Evolutionary conservation across 352 stramenopile species (phyloP).

Genomic region (Globisporangium canariense): DNA sequence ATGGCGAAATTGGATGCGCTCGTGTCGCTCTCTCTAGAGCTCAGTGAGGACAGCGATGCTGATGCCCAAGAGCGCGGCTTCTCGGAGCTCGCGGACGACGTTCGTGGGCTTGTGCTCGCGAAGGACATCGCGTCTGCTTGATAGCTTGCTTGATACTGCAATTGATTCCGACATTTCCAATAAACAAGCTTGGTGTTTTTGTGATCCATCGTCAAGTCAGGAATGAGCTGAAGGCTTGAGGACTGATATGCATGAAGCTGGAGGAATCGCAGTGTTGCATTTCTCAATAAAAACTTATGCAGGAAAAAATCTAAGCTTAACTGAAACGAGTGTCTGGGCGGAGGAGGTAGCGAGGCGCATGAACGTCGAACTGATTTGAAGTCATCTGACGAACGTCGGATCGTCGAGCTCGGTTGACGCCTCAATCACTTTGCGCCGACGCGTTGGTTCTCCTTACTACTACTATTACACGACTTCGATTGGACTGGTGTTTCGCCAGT

Average conservation of each 20-base stretch:
- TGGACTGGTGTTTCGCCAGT: neutral
- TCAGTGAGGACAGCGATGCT: neutral
- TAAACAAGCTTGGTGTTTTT: too few relatives aligned
- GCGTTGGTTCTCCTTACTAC: neutral
- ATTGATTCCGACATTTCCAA: neutral
- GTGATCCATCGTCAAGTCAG: neutral
- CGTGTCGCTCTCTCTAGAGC: slow-evolving; percentile 15
- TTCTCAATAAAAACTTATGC: slow-evolving; percentile 16
- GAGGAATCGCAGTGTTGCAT: neutral
- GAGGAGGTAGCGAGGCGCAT: neutral
- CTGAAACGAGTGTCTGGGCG: neutral
- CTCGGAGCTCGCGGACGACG: slow-evolving; percentile 21
- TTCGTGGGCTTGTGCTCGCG: slow-evolving; percentile 30
- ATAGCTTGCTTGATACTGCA: neutral
- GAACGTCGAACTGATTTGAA: neutral
- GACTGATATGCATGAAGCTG: neutral
- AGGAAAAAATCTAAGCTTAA: slow-evolving; percentile 7
- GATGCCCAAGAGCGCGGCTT: slow-evolving; percentile 14
- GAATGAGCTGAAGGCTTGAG: neutral
- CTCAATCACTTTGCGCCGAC: neutral
- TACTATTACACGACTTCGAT: slow-evolving; percentile 4
- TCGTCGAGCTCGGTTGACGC: neutral
- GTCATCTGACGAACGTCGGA: neutral
- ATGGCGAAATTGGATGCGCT: slow-evolving; percentile 29
- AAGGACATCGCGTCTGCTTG: slow-evolving; percentile 36